These are phyloP conservation scores for Lentinula sp. DNA, from an alignment of 768 basidiomycete species.

Conservation along the genomic window DNA sequence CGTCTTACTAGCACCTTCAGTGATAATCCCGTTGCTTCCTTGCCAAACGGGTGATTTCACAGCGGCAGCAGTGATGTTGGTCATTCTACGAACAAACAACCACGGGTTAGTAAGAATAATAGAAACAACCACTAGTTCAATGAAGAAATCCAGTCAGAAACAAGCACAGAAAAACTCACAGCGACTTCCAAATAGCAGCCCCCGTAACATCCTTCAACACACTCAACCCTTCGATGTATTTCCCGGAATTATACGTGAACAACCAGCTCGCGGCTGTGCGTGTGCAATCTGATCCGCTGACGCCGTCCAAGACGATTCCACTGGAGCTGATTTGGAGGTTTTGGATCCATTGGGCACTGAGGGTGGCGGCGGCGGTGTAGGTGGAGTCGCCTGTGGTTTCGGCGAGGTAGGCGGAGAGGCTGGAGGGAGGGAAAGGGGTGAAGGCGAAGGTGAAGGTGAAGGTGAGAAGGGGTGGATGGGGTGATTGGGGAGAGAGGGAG, in stretches of 20 bases:
- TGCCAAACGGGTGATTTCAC: conserved; percentile 42
- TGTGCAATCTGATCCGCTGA: conserved; percentile 40
- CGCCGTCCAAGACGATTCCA: conserved; percentile 40
- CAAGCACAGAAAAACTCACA: conserved; percentile 28
- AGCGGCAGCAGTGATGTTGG: conserved; percentile 29
- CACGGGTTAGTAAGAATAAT: conserved; percentile 8
- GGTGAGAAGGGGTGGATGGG: no score
- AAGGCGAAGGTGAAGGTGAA: no score
- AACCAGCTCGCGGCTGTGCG: conserved; percentile 38
- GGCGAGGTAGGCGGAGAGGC: conserved; percentile 44
- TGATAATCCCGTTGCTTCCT: conserved; percentile 44
- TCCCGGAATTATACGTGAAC: conserved; percentile 52
- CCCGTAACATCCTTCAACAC: conserved; percentile 37
- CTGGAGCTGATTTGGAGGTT: conserved; percentile 35
- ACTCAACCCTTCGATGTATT: conserved; percentile 45
- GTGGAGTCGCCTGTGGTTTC: conserved; percentile 37
- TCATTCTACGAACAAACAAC: conserved; percentile 20
- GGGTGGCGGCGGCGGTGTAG: conserved; percentile 40
- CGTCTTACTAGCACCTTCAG: conserved; percentile 36
- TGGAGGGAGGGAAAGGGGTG: conserved; percentile 10
- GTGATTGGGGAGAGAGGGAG: no score
- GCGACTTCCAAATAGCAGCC: conserved; percentile 30
- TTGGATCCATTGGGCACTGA: conserved; percentile 43
- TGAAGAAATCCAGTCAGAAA: no score
- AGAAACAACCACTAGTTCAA: not conserved